These are phyloP conservation scores for Colletotrichum melonis DNA, from an alignment of 2,329 filamentous ascomycete genomes.

Conservation along the genomic window DNA sequence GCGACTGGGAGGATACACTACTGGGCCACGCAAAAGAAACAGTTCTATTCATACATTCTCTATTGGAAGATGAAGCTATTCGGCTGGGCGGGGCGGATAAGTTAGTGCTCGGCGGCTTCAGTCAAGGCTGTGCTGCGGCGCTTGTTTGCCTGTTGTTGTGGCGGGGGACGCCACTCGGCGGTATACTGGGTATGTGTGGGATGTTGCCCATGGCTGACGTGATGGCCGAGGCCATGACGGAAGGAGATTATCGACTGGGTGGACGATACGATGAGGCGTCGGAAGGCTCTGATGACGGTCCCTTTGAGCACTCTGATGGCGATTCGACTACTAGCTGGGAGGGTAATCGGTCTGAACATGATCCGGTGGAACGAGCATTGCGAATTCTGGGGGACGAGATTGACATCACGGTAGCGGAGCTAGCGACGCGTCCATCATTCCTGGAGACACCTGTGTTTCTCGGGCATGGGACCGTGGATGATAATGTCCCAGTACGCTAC, in stretches of 20 bases:
- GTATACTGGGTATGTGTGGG: constrained; percentile 56
- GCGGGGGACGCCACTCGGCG: constrained; percentile 52
- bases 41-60: constrained; percentile 48
- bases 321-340: background rate
- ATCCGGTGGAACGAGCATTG: background rate
- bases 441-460: constrained; percentile 55
- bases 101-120: constrained; percentile 62
- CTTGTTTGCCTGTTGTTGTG: constrained; percentile 56
- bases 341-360: background rate
- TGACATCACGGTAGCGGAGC: background rate
- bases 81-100: constrained; percentile 50
- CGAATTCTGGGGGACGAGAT: constrained; percentile 14
- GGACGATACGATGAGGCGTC: background rate
- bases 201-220: constrained; percentile 55
- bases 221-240: constrained; percentile 40
- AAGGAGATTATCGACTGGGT: background rate
- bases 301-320: background rate
- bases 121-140: constrained; percentile 63
- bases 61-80: constrained; percentile 50
- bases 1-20: constrained; percentile 47
- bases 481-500: constrained; percentile 51
- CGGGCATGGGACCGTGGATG: constrained; percentile 56
- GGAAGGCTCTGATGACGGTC: background rate
- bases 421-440: constrained; percentile 30
- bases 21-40: constrained; percentile 50